Percentiles rank a stretch among this genome's conserved stretches.
Conservation (phyloP, 2,329 filamentous ascomycete species). For the Microsporum audouinii region DNA sequence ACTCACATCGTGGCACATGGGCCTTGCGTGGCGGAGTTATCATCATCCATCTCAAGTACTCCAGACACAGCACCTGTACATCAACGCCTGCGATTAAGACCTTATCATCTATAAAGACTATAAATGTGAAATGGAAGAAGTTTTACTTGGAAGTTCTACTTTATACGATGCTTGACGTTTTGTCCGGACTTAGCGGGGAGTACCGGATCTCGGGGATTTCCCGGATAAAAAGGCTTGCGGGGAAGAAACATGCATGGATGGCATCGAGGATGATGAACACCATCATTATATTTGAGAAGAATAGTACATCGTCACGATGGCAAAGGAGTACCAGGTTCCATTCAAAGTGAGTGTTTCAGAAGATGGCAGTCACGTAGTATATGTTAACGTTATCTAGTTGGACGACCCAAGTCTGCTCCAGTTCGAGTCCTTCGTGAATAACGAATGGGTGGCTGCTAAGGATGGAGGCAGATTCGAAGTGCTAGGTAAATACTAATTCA, state of each 20-base stretch:
- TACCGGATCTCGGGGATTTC: not conserved
- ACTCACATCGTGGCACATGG: too few species aligned
- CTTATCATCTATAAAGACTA: too few species aligned
- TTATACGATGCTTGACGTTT: not conserved
- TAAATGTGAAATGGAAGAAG: too few species aligned
- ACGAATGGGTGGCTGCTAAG: slow-evolving; percentile 37
- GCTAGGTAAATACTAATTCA: slow-evolving; percentile 25
- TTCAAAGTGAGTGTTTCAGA: slow-evolving; percentile 24
- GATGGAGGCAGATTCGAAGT: slow-evolving; percentile 42
- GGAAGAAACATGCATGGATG: not conserved
- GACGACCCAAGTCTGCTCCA: slow-evolving; percentile 39
- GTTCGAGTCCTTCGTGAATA: slow-evolving; percentile 42
- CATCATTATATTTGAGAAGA: not conserved
- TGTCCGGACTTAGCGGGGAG: not conserved
- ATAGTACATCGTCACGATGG: slow-evolving; percentile 17
- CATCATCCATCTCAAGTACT: not conserved
- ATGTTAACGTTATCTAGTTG: slow-evolving; percentile 24
- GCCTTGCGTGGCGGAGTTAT: not conserved
- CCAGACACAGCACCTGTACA: not conserved
- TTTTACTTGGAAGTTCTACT: not conserved
- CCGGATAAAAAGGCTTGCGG: not conserved
- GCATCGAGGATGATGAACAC: not conserved
- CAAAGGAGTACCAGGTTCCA: slow-evolving; percentile 27
- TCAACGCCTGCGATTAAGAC: not conserved
- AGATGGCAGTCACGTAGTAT: not conserved